phyloP scores from a whole-genome alignment of 2,329 filamentous ascomycete species.

The Zasmidium angulare region DNA sequence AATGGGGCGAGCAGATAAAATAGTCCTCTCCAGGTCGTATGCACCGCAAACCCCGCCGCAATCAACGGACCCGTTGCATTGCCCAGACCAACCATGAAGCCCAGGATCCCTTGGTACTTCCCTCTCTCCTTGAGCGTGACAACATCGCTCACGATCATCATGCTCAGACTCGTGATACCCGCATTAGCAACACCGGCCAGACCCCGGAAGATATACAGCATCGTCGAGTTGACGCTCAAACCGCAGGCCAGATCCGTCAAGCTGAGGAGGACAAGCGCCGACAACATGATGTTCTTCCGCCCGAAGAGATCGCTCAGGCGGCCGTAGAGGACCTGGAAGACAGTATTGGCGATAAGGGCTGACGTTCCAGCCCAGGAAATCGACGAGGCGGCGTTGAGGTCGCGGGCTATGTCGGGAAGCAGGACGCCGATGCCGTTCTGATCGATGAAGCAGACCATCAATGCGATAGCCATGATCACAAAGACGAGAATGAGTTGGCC shows the following conservation, averaged over 20 bases:
- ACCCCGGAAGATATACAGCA: slow-evolving; percentile 63
- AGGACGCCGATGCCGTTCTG: slow-evolving; percentile 55
- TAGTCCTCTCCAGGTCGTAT: slow-evolving; percentile 45
- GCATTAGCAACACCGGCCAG: slow-evolving; percentile 63
- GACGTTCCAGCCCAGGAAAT: slow-evolving; percentile 59
- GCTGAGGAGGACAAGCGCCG: slow-evolving; percentile 53
- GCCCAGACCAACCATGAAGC: slow-evolving; percentile 45
- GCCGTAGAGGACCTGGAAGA: slow-evolving; percentile 66
- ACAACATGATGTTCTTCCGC: slow-evolving; percentile 59
- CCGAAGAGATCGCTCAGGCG: slow-evolving; percentile 37
- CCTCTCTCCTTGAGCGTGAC: slow-evolving; percentile 60
- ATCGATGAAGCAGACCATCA: slow-evolving; percentile 45
- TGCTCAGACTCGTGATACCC: slow-evolving; percentile 58
- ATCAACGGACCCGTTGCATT: slow-evolving; percentile 51
- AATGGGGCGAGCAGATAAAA: slow-evolving; percentile 56
- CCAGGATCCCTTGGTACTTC: slow-evolving; percentile 51
- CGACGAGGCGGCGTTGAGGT: slow-evolving; percentile 41
- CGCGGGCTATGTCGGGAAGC: slow-evolving; percentile 38
- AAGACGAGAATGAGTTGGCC: slow-evolving; percentile 54
- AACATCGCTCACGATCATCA: slow-evolving; percentile 63
- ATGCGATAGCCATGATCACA: slow-evolving; percentile 19
- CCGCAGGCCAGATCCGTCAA: slow-evolving; percentile 61
- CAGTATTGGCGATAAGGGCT: slow-evolving; percentile 57
- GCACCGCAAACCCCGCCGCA: slow-evolving; percentile 46
- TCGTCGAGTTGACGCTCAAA: slow-evolving; percentile 54